Conservation (phyloP, 2,329 filamentous ascomycete genomes). For the Aspergillus texensis region DNA sequence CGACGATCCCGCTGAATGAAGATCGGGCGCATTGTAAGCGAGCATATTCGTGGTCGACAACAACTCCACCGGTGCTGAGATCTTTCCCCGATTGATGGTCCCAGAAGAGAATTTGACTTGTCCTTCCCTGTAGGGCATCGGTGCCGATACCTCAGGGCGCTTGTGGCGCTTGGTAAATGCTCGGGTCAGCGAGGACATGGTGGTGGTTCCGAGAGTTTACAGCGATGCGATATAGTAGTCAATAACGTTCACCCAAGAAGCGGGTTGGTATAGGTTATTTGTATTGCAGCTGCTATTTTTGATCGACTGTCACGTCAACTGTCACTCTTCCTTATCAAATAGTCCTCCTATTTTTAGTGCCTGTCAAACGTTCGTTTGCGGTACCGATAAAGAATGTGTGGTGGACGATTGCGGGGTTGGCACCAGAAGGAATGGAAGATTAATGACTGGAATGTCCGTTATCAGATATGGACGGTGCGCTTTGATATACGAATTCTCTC, state of each 20-base stretch:
- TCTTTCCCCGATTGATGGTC: conserved; percentile 56
- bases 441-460: conserved; percentile 32
- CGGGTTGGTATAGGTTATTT: conserved; percentile 14
- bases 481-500: conserved; percentile 1
- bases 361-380: conserved; percentile 14
- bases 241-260: background rate
- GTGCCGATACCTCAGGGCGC: conserved; percentile 48
- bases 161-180: conserved; percentile 53
- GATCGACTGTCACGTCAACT: conserved; percentile 8
- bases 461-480: conserved; percentile 24
- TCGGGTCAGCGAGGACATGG: conserved; percentile 44
- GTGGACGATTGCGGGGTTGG: conserved; percentile 31
- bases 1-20: conserved; percentile 53
- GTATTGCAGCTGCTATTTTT: conserved; percentile 8
- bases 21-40: conserved; percentile 89
- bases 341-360: conserved; percentile 20
- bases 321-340: conserved; percentile 14
- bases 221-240: conserved; percentile 1
- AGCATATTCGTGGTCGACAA: conserved; percentile 96
- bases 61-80: conserved; percentile 84
- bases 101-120: conserved; percentile 48
- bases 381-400: conserved; percentile 27
- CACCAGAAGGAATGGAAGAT: conserved; percentile 36
- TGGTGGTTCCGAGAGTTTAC: conserved; percentile 5
- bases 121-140: conserved; percentile 48